Conservation (phyloP, 2,329 filamentous ascomycete genomes). For the Lasiodiplodia theobromae region DNA sequence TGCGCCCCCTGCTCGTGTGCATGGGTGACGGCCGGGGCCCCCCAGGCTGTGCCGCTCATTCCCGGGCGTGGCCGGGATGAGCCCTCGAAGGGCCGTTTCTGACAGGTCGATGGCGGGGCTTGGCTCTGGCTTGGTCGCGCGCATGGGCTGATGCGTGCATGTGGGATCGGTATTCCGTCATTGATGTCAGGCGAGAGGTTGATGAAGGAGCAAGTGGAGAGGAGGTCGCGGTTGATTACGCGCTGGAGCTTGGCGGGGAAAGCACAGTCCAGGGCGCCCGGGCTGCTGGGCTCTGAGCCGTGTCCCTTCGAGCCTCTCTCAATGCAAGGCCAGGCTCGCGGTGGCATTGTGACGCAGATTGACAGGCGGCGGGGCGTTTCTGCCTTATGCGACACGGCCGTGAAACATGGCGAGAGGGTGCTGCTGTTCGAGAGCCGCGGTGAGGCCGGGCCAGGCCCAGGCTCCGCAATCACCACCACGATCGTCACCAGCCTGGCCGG, state of each 20-base stretch:
- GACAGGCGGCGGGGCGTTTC: conserved; percentile 30
- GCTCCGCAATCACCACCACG: conserved; percentile 23
- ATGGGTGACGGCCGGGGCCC: conserved; percentile 3
- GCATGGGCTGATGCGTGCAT: conserved; percentile 33
- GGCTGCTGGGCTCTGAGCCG: conserved; percentile 26
- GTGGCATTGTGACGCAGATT: conserved; percentile 28
- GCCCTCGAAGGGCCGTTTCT: conserved; percentile 30
- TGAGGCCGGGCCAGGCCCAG: background rate
- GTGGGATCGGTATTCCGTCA: conserved; percentile 29
- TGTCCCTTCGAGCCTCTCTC: conserved; percentile 7
- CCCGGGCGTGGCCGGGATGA: conserved; percentile 25
- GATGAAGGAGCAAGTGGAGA: conserved; percentile 31
- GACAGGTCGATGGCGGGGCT: conserved; percentile 32
- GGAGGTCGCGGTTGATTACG: conserved; percentile 13
- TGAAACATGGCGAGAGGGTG: conserved; percentile 29
- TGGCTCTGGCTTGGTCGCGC: conserved; percentile 23
- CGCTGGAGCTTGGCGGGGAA: conserved; percentile 16
- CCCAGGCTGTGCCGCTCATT: conserved; percentile 23
- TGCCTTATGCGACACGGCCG: conserved; percentile 29
- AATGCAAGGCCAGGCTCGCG: conserved; percentile 12
- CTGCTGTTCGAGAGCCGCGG: conserved; percentile 4
- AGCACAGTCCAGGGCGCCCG: conserved; percentile 1
- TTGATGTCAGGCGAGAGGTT: conserved; percentile 31
- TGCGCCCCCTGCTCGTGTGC: conserved; percentile 27
- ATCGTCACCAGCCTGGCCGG: conserved; percentile 20